These are phyloP conservation scores for Pulicaria dysenterica DNA, from an alignment of 129 eudicot genomes.

Conservation along the genomic window DNA sequence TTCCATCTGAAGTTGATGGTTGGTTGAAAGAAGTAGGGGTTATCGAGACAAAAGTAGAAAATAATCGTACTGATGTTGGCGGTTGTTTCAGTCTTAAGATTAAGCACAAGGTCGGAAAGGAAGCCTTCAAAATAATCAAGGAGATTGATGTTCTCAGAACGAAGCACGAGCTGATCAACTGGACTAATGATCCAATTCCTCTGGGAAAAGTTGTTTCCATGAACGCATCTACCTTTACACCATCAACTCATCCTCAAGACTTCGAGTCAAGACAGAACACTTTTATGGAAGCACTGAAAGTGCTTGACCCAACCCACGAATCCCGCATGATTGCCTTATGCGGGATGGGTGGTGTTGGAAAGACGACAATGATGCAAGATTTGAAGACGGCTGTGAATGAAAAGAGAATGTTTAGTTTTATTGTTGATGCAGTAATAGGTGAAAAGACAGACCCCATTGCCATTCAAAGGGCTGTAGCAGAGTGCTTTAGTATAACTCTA, in stretches of 20 bases:
- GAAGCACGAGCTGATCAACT: background rate
- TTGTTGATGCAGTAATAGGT: slow-evolving; percentile 19
- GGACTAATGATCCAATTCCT: slow-evolving; percentile 1
- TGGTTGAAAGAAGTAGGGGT: slow-evolving; percentile 22
- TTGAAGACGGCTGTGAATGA: background rate
- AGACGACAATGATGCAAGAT: slow-evolving; percentile 33
- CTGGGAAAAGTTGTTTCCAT: background rate
- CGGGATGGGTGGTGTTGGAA: slow-evolving; percentile 32
- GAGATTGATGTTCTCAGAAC: background rate
- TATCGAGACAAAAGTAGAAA: background rate
- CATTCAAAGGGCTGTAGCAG: slow-evolving; percentile 13
- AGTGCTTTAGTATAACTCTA: background rate
- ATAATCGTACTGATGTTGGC: background rate
- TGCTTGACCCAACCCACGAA: slow-evolving; percentile 1
- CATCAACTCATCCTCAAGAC: background rate
- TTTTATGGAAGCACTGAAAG: background rate
- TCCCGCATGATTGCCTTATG: slow-evolving; percentile 11
- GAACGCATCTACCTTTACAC: background rate
- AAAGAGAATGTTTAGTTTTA: background rate
- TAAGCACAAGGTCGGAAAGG: background rate
- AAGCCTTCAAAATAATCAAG: background rate
- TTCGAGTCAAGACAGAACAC: slow-evolving; percentile 23
- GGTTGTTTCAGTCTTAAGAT: slow-evolving; percentile 8
- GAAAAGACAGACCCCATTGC: background rate
- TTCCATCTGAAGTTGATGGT: slow-evolving; percentile 6